Conservation (phyloP, 257 asterid species). For the Nicotiana paniculata region DNA sequence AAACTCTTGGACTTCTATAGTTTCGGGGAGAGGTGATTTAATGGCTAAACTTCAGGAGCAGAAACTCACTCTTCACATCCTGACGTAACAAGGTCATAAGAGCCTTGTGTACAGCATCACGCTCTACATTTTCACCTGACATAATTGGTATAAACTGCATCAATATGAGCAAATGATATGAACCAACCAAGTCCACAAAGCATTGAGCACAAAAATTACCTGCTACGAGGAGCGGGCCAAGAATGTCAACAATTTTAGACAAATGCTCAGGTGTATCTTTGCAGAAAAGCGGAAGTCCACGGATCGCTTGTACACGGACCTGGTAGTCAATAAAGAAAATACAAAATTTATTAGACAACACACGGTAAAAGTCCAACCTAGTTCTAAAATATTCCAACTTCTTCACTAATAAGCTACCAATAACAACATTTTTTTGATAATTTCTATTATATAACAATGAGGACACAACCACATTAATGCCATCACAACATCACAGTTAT, state of each 20-base stretch:
- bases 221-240: conserved; percentile 67
- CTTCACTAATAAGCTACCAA: background rate
- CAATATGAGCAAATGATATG: background rate
- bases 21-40: background rate
- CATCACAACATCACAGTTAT: background rate
- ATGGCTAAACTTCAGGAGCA: conserved; percentile 1
- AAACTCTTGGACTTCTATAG: background rate
- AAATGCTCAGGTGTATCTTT: conserved; percentile 86
- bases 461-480: background rate
- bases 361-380: background rate
- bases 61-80: conserved; percentile 81
- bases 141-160: conserved; percentile 1
- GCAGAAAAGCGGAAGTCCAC: conserved; percentile 92
- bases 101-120: conserved; percentile 93
- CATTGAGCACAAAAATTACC: conserved; percentile 35
- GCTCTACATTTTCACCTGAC: conserved; percentile 89
- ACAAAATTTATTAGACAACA: background rate
- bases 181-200: conserved; percentile 11
- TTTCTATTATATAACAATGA: background rate
- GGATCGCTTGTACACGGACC: conserved; percentile 96
- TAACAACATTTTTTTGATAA: background rate
- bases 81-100: conserved; percentile 73
- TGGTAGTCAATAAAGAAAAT: conserved; percentile 23
- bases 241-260: conserved; percentile 71
- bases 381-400: background rate